Conservation (phyloP, 2,329 filamentous ascomycete genomes). For the Fusarium nygamai region DNA sequence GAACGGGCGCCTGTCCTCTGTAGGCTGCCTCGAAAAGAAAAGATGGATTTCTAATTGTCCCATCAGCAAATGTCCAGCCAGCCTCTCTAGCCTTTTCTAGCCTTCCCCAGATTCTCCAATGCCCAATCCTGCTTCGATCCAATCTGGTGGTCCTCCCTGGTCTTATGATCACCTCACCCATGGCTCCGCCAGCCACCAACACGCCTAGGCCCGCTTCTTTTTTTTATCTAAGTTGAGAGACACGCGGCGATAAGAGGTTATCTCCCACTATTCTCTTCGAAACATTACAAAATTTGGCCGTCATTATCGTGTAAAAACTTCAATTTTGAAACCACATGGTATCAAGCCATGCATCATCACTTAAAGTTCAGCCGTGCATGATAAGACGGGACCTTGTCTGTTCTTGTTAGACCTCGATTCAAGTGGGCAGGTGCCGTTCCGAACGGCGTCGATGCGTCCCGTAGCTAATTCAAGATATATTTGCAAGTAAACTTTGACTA, state of each 20-base stretch:
- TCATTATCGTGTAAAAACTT: slow-evolving; percentile 14
- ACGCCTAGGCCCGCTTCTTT: slow-evolving; percentile 6
- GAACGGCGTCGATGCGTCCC: slow-evolving; percentile 30
- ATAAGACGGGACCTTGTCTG: not conserved
- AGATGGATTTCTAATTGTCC: slow-evolving; percentile 21
- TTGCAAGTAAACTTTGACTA: slow-evolving; percentile 19
- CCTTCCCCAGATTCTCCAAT: slow-evolving; percentile 17
- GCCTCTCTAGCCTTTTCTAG: not conserved
- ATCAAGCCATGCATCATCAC: slow-evolving; percentile 26
- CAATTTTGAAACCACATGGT: slow-evolving; percentile 11
- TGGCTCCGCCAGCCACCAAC: slow-evolving; percentile 15
- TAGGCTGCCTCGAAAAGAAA: not conserved
- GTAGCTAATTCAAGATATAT: not conserved
- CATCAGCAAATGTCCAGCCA: slow-evolving; percentile 7
- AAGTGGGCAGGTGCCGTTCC: slow-evolving; percentile 34
- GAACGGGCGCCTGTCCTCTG: not conserved
- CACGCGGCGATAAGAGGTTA: slow-evolving; percentile 7
- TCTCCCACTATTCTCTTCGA: not conserved
- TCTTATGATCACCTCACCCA: slow-evolving; percentile 28
- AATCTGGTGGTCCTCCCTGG: slow-evolving; percentile 16
- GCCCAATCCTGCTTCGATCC: slow-evolving; percentile 29
- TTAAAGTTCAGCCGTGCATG: slow-evolving; percentile 1
- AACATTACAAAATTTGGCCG: not conserved
- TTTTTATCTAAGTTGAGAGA: not conserved
- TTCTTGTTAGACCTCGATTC: not conserved